phyloP scores from a whole-genome alignment of 192 early-diverging fungal species.

The Diversispora eburnea region DNA sequence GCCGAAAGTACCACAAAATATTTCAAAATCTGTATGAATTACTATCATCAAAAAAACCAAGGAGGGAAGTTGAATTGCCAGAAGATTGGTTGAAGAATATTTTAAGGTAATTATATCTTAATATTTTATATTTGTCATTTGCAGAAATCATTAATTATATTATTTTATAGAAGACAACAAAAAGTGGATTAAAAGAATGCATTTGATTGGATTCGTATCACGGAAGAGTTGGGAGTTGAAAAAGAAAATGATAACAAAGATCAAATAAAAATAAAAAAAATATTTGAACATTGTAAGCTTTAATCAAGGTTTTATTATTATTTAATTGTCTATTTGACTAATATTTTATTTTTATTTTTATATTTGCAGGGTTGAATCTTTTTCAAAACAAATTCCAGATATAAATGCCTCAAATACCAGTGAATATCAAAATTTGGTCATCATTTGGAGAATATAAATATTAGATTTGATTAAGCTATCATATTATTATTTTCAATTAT shows the following conservation, averaged over 20 bases:
- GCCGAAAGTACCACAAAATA: no score
- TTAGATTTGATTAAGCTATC: not conserved
- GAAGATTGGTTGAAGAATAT: conserved; percentile 14
- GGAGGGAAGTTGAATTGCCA: not conserved
- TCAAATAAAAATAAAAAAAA: not conserved
- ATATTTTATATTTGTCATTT: not conserved
- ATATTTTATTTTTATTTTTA: no score
- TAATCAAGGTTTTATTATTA: not conserved
- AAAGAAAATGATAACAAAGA: conserved; percentile 1
- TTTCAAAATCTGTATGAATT: conserved; percentile 11
- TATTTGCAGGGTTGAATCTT: conserved; percentile 24
- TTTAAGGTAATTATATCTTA: conserved; percentile 6
- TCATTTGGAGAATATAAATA: conserved; percentile 15
- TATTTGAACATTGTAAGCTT: conserved; percentile 23
- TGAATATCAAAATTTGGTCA: conserved; percentile 12
- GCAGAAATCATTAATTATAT: not conserved
- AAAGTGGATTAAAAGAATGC: not conserved
- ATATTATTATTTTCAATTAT: not conserved
- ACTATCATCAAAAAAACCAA: not conserved
- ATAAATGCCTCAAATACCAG: conserved; percentile 4
- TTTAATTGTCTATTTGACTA: conserved; percentile 1
- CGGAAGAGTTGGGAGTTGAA: not conserved
- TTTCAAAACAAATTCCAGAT: not conserved
- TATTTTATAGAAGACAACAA: conserved; percentile 6
- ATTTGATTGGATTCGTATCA: not conserved